Evolutionary conservation across 345 rosid genomes (phyloP), one percentile per base, ranked within the genome.

Genomic region (Melaleuca alternifolia): DNA sequence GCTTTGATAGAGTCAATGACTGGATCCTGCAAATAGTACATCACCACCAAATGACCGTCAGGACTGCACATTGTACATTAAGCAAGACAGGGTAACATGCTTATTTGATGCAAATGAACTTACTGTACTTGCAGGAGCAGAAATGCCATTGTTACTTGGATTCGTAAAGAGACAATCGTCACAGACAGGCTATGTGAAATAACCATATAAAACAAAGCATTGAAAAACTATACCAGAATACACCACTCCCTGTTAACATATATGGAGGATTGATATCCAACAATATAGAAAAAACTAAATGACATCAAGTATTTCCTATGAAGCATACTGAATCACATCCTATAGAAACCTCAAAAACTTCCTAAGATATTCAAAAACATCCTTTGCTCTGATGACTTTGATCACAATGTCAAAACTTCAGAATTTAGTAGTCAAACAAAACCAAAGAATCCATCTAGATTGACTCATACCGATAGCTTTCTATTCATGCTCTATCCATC

Each of bases 1-100:
- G 92, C 93, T 89, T 93, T 95, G 54, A 98, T 87, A 61, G 98
- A 88, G 89, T 95, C 95, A 71, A 98, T 93, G 54, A 98, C 94
- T 65, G 98, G 95, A 93, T 98, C 99, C 96, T 95, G 93, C 87
- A 54, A 59, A 89, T 83, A 75, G 23, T 65, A 79, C 50, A 92
- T 83, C 61, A 88, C n/a, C n/a, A n/a, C 84, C 53, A 83, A 86
- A 48, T 65, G 51, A 61, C 51, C 6, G 46, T 50, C 37, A 61
- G 21, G 50, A 53, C 54, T 41, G 85, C 46, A 33, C 44, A 65
- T 9, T 30, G 46, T 30, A 65, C 44, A 30, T 65, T 65, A 14
- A 30, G 11, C 46, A 65, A 30, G 46, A 30, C 23, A 30, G 77
- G 37, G 30, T 30, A 65, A 30, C 46, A n/a, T 65, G 77, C 77